Evolutionary conservation across 768 basidiomycete species (phyloP).

Genomic region (Paxillus ammoniavirescens): DNA sequence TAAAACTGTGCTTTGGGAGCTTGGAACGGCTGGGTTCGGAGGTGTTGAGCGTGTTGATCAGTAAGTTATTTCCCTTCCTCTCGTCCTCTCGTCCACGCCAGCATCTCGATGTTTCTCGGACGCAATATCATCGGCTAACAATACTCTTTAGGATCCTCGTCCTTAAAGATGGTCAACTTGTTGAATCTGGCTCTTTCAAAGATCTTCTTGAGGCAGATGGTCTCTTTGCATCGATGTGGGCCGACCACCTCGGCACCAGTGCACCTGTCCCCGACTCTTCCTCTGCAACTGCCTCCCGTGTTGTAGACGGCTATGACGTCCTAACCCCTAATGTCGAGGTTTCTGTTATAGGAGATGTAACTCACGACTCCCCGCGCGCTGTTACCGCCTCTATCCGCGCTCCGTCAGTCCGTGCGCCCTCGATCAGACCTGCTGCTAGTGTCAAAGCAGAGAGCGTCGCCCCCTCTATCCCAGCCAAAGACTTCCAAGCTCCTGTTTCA

Average conservation of each 20-base stretch:
- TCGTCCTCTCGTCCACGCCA: not conserved
- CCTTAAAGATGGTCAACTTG: slow-evolving; percentile 84
- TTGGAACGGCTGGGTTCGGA: slow-evolving; percentile 19
- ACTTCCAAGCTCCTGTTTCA: slow-evolving; percentile 27
- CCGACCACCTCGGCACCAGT: slow-evolving; percentile 70
- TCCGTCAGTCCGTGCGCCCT: slow-evolving; percentile 18
- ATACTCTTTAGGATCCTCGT: slow-evolving; percentile 69
- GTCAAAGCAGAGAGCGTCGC: slow-evolving; percentile 21
- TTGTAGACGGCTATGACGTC: slow-evolving; percentile 25
- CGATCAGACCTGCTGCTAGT: slow-evolving; percentile 22
- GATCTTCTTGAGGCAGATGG: slow-evolving; percentile 74
- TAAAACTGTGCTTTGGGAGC: slow-evolving; percentile 30
- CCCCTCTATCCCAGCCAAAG: slow-evolving; percentile 28
- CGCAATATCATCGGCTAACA: not conserved
- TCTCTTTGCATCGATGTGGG: slow-evolving; percentile 85
- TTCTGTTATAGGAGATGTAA: slow-evolving; percentile 4
- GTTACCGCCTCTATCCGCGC: slow-evolving; percentile 16
- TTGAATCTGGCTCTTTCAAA: slow-evolving; percentile 78
- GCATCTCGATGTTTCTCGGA: no score
- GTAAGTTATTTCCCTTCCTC: slow-evolving; percentile 37
- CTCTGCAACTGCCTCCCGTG: slow-evolving; percentile 23
- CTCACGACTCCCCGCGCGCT: slow-evolving; percentile 16
- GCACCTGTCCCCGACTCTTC: slow-evolving; percentile 36
- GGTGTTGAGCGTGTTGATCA: slow-evolving; percentile 61
- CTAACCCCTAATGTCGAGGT: slow-evolving; percentile 26